Percentiles rank a stretch among this genome's conserved stretches.
These are phyloP conservation scores for Ceratocystis cacaofunesta DNA, from an alignment of 2,329 filamentous ascomycete genomes.

Conservation along the genomic window DNA sequence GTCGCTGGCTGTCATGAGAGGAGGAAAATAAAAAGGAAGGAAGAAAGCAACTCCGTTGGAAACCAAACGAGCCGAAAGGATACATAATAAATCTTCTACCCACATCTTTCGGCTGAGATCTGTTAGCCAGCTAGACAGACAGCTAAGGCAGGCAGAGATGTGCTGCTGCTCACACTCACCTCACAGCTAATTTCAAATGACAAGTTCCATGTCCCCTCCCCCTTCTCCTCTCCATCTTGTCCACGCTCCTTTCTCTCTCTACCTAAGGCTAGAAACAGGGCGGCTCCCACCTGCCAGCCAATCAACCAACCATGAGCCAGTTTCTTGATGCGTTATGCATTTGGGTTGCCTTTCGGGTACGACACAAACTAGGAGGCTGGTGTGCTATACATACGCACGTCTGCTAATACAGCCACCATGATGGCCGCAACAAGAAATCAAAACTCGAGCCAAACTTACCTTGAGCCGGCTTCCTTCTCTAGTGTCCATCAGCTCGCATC, in stretches of 20 bases:
- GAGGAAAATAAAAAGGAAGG: not conserved
- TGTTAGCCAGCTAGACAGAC: not conserved
- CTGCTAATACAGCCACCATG: not conserved
- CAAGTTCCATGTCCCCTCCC: not conserved
- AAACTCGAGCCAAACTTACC: too few relatives aligned
- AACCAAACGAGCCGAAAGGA: not conserved
- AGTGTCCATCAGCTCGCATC: not conserved
- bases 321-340: not conserved
- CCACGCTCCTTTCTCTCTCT: not conserved
- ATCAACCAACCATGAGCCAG: not conserved
- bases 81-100: not conserved
- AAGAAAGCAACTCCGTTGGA: not conserved
- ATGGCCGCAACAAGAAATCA: not conserved
- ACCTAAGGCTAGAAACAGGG: not conserved
- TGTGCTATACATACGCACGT: not conserved
- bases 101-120: not conserved
- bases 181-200: not conserved
- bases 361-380: not conserved
- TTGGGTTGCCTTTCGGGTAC: not conserved
- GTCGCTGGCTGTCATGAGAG: not conserved
- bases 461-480: not conserved
- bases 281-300: not conserved
- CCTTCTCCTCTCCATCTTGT: not conserved
- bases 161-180: not conserved
- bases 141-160: not conserved